A percentile compares a stretch with the other conserved stretches of the same genome.
These are phyloP conservation scores for Talaromyces borbonicus DNA, from an alignment of 495 filamentous ascomycete genomes.

Conservation along the genomic window DNA sequence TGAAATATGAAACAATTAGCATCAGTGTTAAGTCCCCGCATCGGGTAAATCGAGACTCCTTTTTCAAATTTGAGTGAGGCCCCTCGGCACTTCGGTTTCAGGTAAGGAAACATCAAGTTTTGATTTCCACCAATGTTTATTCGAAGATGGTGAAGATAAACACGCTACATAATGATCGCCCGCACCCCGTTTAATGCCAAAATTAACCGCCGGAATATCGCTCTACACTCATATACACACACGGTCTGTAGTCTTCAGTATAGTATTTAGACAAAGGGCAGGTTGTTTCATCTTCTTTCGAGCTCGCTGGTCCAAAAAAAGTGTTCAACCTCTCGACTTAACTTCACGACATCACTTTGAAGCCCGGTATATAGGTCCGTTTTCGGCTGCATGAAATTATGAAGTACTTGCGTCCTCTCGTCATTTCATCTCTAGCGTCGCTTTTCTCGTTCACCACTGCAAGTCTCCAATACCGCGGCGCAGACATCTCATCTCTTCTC, in stretches of 20 bases:
- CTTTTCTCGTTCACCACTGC: slow-evolving; percentile 21
- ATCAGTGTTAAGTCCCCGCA: background rate
- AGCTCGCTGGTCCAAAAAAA: no score
- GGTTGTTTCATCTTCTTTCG: no score
- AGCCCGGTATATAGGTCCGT: no score
- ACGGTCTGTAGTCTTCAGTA: no score
- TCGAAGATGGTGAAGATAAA: background rate
- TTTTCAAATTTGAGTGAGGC: no score
- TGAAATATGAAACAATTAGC: no score
- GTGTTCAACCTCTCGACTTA: no score
- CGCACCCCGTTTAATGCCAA: background rate
- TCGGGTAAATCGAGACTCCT: background rate
- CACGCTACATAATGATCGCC: background rate
- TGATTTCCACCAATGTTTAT: slow-evolving; percentile 1
- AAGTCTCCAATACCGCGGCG: slow-evolving; percentile 53
- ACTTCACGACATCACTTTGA: no score
- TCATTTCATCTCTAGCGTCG: background rate
- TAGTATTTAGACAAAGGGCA: background rate
- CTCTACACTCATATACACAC: background rate
- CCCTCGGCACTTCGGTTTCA: no score
- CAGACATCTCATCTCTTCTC: slow-evolving; percentile 63
- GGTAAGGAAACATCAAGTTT: slow-evolving; percentile 1
- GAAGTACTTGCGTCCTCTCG: no score
- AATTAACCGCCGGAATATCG: background rate
- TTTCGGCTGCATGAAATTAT: no score